phyloP scores from a whole-genome alignment of 495 filamentous ascomycete species.

The Aspergillus mulundensis region DNA sequence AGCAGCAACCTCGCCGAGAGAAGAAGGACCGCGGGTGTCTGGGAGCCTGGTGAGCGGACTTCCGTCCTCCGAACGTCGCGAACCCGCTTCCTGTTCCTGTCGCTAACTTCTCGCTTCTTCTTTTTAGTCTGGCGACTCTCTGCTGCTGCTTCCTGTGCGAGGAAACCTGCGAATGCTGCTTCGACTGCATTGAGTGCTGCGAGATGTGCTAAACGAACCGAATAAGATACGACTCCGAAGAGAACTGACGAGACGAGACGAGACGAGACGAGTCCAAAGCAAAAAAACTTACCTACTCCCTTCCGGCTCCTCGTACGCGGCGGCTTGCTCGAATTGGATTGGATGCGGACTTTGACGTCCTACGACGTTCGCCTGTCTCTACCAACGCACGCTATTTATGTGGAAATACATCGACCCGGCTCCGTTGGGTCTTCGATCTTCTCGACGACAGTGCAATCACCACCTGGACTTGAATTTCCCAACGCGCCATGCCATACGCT shows the following conservation, averaged over 20 bases:
- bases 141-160: conserved; percentile 80
- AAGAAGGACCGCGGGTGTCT: conserved; percentile 57
- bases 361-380: background rate
- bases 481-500: background rate
- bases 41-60: conserved; percentile 48
- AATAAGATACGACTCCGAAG: conserved; percentile 16
- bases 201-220: conserved; percentile 46
- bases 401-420: background rate
- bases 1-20: conserved; percentile 53
- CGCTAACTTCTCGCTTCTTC: conserved; percentile 2
- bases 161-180: conserved; percentile 74
- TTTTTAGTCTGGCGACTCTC: conserved; percentile 56
- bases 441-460: too few species aligned
- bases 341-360: conserved; percentile 7
- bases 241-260: conserved; percentile 10
- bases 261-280: background rate
- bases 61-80: too few species aligned
- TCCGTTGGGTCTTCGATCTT: too few species aligned
- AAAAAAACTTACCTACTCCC: background rate
- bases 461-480: too few species aligned
- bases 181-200: conserved; percentile 64
- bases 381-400: too few species aligned
- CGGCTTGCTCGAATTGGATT: too few species aligned
- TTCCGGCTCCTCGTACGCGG: conserved; percentile 3
- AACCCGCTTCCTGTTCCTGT: background rate